Base-by-base conservation (phyloP, 306 rosid genomes). In the Vicia villosa region DNA sequence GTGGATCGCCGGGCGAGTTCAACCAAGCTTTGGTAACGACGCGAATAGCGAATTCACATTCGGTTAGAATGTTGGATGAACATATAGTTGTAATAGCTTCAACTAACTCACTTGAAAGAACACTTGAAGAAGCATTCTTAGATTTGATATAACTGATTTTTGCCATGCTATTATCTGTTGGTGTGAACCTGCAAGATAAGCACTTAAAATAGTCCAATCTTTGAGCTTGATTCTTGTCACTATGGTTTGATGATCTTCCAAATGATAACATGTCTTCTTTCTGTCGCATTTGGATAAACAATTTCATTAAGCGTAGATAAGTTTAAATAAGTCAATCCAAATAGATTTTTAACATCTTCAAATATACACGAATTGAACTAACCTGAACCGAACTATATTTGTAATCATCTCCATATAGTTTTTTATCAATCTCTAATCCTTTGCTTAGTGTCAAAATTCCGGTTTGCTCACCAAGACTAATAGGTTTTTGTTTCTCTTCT, bases 31-130 rank as follows among this genome's bases (percentile, higher is more conserved):
- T 84, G 30, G 89, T 70, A 50, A 92, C 61, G 8, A 76, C 77
- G 14, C 87, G 89, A 77, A 89, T 75, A 1, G 92, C 85, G n/a
- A 37, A 37, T 66, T 89, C 96, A 0, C 98, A 89, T 63, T 92
- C 89, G 0, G 73, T 72, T 69, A 87, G 66, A 65, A 70, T 74
- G 42, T 83, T 81, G 0, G 96, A 92, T 14, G 88, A 87, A 79
- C 84, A 83, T 61, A 89, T 68, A 34, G 83, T 73, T 45, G 58
- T 62, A 65, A 92, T 80, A 20, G 96, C 89, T 54, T 60, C 74
- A 61, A 64, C 63, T 13, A 87, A 58, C 34, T 82, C 83, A 43
- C 59, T 82, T n/a, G 89, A 74, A 78, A 83, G 83, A 78, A 73
- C 74, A 76, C 20, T 72, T 24, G 77, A 80, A 60, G 38, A 80